These are phyloP conservation scores for Naematelia aurantialba DNA, from an alignment of 768 basidiomycete genomes.

Conservation along the genomic window DNA sequence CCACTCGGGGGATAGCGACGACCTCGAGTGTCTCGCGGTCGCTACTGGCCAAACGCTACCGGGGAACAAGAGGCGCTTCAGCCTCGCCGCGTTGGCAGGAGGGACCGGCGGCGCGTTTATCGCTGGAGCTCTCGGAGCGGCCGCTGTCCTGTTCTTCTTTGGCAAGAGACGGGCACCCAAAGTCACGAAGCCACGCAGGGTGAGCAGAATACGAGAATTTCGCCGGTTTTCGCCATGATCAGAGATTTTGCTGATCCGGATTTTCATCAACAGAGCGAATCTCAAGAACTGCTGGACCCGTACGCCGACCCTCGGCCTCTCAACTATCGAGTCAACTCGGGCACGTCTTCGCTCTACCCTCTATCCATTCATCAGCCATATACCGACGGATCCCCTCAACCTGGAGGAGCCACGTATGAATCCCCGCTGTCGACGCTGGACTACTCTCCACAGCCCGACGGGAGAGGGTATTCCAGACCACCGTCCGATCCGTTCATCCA, in stretches of 20 bases:
- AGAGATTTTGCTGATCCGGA: constrained; percentile 4
- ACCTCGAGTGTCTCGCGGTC: constrained; percentile 25
- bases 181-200: neutral
- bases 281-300: constrained; percentile 7
- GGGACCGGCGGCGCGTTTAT: constrained; percentile 23
- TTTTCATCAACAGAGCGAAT: constrained; percentile 4
- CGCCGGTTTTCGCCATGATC: too few species aligned
- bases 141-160: constrained; percentile 7
- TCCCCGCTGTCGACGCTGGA: constrained; percentile 1
- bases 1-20: constrained; percentile 25
- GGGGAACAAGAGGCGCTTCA: neutral
- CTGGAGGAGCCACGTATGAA: neutral
- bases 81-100: constrained; percentile 20
- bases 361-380: constrained; percentile 4
- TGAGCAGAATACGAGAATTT: too few species aligned
- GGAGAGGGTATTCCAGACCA: neutral
- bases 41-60: constrained; percentile 18
- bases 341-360: constrained; percentile 5
- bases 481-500: neutral
- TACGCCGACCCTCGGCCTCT: constrained; percentile 20
- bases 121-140: neutral
- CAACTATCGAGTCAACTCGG: constrained; percentile 10
- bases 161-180: constrained; percentile 1
- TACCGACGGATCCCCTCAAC: constrained; percentile 9
- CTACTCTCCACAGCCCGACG: neutral